Evolutionary conservation across 2,329 filamentous ascomycete species (phyloP), one percentile per base, ranked within the genome.

Genomic region (Penicillium sp.): DNA sequence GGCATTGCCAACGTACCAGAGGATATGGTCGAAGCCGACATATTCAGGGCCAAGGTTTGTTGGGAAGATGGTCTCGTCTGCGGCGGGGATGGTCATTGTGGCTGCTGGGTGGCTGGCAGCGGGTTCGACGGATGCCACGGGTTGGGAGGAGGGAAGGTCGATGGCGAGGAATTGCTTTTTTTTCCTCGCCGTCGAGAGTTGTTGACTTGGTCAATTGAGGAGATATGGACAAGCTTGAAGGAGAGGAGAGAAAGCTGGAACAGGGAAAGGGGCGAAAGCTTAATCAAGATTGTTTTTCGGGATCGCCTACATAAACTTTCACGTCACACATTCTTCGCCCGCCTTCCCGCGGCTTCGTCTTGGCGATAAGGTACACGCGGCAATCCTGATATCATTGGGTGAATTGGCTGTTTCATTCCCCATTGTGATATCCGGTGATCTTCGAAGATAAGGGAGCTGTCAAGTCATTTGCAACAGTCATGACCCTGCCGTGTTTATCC

Each of bases 1-100:
- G 66, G 93, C 92, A 75, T 97, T 97, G 73, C 92, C 92, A 37
- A 97, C 93, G 82, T 91, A 96, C 92, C 92, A 96, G 63, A 91
- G 92, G 61, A 96, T 85, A 76, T 96, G 91, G 78, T 96, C 91
- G 77, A 96, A 96, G 72, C 91, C 92, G 40, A 65, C 58, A 49
- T 68, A 66, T 0, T 47, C 26, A 13, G 42, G 40, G 53, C 72
- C 68, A 9, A 72, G 47, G 19, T 65, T 53, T 33, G 65, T 67
- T 19, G 70, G 66, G 38, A 68, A 62, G 44, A 59, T 59, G 13
- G 60, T 40, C 10, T 59, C 56, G 42, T 59, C 56, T 13, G 37
- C 51, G 38, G 47, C 47, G 51, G 50, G 44, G 56, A 62, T 51
- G 37, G 58, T 56, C 58, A 64, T 62, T 53, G 24, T 54, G 57